These are phyloP conservation scores for Camellia oleifera DNA, from an alignment of 179 eudicot species.

Conservation along the genomic window DNA sequence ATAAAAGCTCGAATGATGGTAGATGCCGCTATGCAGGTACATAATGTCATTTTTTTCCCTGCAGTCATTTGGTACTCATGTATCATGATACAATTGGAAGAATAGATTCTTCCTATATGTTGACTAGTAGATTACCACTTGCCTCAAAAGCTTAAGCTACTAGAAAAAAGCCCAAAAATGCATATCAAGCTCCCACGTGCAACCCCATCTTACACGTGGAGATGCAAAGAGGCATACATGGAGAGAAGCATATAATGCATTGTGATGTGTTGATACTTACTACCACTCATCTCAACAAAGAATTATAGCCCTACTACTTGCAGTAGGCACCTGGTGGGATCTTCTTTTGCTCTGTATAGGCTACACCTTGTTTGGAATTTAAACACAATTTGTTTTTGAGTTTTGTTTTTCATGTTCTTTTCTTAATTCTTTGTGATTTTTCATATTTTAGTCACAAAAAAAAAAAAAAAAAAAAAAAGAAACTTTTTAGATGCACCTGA, in stretches of 20 bases:
- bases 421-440: too few relatives aligned
- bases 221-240: too few relatives aligned
- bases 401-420: too few relatives aligned
- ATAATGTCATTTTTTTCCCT: neutral
- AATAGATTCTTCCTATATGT: neutral
- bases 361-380: neutral
- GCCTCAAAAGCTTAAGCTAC: neutral
- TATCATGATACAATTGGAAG: neutral
- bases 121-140: neutral
- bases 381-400: too few relatives aligned
- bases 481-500: too few relatives aligned
- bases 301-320: neutral
- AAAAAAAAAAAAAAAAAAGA: too few relatives aligned
- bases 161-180: neutral
- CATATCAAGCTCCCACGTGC: too few relatives aligned
- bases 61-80: neutral
- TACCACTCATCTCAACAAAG: neutral
- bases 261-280: neutral
- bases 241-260: neutral
- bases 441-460: too few relatives aligned
- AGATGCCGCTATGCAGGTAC: slow-evolving; percentile 89
- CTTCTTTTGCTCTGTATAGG: neutral
- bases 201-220: too few relatives aligned
- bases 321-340: neutral
- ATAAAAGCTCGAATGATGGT: slow-evolving; percentile 81